Percentiles rank a stretch among this genome's conserved stretches.
Evolutionary conservation across 176 grass and related monocot species (phyloP).

Genomic region (Tillandsia leiboldiana): DNA sequence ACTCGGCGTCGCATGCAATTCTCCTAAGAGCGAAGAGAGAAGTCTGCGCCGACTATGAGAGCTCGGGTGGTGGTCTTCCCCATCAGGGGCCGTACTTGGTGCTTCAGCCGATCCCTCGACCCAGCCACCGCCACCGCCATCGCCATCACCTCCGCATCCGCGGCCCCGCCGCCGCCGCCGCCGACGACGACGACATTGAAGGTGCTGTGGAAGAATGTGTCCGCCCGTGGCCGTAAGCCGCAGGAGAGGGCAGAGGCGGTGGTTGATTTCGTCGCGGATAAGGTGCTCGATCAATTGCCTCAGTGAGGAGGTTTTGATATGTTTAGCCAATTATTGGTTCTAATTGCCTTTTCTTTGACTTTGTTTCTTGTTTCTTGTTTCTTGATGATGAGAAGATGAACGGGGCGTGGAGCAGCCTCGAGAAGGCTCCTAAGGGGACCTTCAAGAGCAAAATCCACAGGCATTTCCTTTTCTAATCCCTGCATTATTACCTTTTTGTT

Average conservation of each 20-base stretch:
- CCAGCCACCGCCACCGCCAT: not conserved
- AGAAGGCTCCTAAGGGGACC: conserved; percentile 66
- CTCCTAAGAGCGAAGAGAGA: not conserved
- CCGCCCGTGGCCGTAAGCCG: conserved; percentile 23
- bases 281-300: conserved; percentile 31
- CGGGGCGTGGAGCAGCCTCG: conserved; percentile 62
- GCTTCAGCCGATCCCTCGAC: conserved; percentile 38
- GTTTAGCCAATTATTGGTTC: not conserved
- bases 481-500: too few relatives aligned
- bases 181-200: conserved; percentile 23
- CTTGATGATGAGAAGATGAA: conserved; percentile 47
- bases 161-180: conserved; percentile 1
- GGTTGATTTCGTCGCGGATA: conserved; percentile 58
- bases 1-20: not conserved
- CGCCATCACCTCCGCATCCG: conserved; percentile 15
- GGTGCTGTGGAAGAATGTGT: conserved; percentile 61
- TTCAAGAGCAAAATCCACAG: conserved; percentile 83
- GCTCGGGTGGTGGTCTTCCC: conserved; percentile 80
- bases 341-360: not conserved
- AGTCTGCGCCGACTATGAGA: conserved; percentile 34
- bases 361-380: conserved; percentile 9
- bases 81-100: conserved; percentile 65
- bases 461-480: conserved; percentile 1
- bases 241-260: conserved; percentile 57
- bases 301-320: conserved; percentile 4